Evolutionary conservation across 176 grass and related monocot genomes (phyloP), one percentile per base, ranked within the genome.

Genomic region (Pharus latifolius): DNA sequence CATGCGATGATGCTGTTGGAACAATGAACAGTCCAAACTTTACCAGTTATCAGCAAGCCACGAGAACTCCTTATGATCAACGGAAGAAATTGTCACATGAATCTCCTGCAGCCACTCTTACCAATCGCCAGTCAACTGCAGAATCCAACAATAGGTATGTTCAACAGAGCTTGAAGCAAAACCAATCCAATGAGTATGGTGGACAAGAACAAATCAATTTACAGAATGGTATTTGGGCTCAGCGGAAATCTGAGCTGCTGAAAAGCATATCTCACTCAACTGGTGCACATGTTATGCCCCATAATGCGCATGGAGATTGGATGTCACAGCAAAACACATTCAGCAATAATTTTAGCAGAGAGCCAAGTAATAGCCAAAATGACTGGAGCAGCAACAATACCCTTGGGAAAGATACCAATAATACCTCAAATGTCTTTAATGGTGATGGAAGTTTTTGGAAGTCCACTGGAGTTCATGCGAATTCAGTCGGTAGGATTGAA

Each of bases 361-460:
- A 93, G 63, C 60, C 84, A 9, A 60, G 49, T 26, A 83, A 83
- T 75, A 89, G 68, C 70, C 80, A 79, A 64, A 90, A 98, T 85
- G 84, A 79, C 54, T 98, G 84, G 86, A 88, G 79, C 56, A 76
- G 66, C 23, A 85, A 80, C 55, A 80, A 33, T 59, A 53, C 66
- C 32, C 76, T 77, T 60, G 49, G 60, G 43, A 83, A 83, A 83
- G 59, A 60, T 78, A 76, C 73, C 60, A 78, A 70, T 58, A 78
- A 55, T 62, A 74, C 57, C 35, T 71, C 65, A 73, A 82, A 59
- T 85, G 70, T 83, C 41, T 72, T 59, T 49, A 73, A 80, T 47
- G 81, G 14, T 81, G 70, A 82, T 19, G 72, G 41, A 6, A 84
- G 55, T 66, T 74, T 87, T 56, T 87, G 84, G 80, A 92, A 78